A percentile compares a stretch with the other conserved stretches of the same genome.
Conservation (phyloP, 495 filamentous ascomycete genomes). For the Lepraria neglecta region DNA sequence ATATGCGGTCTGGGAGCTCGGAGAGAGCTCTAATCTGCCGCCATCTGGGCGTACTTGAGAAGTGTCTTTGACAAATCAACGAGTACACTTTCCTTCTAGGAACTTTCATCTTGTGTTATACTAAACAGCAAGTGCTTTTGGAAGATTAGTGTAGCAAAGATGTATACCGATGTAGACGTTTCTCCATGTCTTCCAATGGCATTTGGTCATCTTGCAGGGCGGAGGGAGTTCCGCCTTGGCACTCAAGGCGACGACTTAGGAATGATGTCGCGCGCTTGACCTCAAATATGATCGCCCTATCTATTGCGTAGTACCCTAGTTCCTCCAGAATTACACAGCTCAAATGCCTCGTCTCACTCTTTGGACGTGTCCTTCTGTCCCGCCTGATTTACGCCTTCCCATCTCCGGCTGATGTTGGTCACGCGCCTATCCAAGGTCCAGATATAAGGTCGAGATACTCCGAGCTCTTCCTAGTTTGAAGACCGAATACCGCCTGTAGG, state of each 20-base stretch:
- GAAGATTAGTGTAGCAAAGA: no score
- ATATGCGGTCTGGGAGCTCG: slow-evolving; percentile 37
- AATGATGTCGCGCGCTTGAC: no score
- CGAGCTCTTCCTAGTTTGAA: neutral
- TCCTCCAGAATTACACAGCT: neutral
- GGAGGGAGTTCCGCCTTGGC: neutral
- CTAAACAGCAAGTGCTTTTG: no score
- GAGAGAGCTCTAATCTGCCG: slow-evolving; percentile 42
- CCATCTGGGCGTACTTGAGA: slow-evolving; percentile 38
- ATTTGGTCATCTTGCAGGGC: neutral
- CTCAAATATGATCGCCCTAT: no score
- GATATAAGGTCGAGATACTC: neutral
- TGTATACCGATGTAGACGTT: no score
- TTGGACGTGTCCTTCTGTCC: neutral
- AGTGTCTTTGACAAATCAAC: slow-evolving; percentile 26
- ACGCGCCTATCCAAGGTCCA: neutral
- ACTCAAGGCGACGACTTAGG: no score
- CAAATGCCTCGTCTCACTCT: neutral
- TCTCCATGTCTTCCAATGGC: no score
- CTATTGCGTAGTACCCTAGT: no score
- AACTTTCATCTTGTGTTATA: slow-evolving; percentile 14
- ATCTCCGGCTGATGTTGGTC: neutral
- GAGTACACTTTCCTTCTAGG: slow-evolving; percentile 9
- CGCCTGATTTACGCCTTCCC: neutral
- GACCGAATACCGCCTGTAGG: neutral